These are phyloP conservation scores for Pythium brassicae DNA, from an alignment of 352 stramenopile species.

Conservation along the genomic window DNA sequence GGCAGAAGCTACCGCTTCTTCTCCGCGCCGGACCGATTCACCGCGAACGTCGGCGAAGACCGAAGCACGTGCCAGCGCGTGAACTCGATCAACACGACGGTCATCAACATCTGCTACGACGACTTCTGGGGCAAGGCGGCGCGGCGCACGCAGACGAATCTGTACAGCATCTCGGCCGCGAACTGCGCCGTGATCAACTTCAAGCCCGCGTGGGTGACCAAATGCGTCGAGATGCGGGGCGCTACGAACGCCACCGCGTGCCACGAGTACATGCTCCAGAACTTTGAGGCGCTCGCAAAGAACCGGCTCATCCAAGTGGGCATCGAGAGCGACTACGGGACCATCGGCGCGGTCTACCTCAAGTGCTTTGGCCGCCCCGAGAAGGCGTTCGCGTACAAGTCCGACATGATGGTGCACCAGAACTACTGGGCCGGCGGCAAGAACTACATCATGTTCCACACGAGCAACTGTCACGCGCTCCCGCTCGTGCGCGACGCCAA, in stretches of 20 bases:
- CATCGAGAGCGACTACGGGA: slow-evolving; percentile 31
- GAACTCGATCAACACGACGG: slow-evolving; percentile 34
- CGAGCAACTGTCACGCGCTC: slow-evolving; percentile 37
- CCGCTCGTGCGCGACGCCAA: slow-evolving; percentile 32
- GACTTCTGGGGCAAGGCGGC: slow-evolving; percentile 35
- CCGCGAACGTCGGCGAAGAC: slow-evolving; percentile 28
- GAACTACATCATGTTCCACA: slow-evolving; percentile 47
- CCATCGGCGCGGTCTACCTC: slow-evolving; percentile 34
- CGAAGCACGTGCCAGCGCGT: slow-evolving; percentile 36
- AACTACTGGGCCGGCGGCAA: slow-evolving; percentile 47
- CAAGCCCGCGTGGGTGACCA: slow-evolving; percentile 24
- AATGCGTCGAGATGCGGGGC: slow-evolving; percentile 20
- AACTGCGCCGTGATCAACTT: slow-evolving; percentile 41
- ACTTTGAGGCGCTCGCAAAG: slow-evolving; percentile 31
- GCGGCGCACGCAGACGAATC: slow-evolving; percentile 26
- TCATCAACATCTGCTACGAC: slow-evolving; percentile 29
- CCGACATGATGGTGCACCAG: slow-evolving; percentile 50
- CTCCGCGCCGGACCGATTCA: slow-evolving; percentile 22
- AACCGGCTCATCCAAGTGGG: slow-evolving; percentile 33
- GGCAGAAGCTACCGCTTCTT: slow-evolving; percentile 43
- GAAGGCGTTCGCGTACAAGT: slow-evolving; percentile 44
- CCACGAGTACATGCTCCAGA: slow-evolving; percentile 42
- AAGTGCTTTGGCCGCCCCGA: slow-evolving; percentile 35
- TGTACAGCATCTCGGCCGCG: slow-evolving; percentile 41
- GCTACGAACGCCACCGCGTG: slow-evolving; percentile 43